These are phyloP conservation scores for Sequoia sempervirens DNA, from an alignment of 75 land plant genomes.

Conservation along the genomic window DNA sequence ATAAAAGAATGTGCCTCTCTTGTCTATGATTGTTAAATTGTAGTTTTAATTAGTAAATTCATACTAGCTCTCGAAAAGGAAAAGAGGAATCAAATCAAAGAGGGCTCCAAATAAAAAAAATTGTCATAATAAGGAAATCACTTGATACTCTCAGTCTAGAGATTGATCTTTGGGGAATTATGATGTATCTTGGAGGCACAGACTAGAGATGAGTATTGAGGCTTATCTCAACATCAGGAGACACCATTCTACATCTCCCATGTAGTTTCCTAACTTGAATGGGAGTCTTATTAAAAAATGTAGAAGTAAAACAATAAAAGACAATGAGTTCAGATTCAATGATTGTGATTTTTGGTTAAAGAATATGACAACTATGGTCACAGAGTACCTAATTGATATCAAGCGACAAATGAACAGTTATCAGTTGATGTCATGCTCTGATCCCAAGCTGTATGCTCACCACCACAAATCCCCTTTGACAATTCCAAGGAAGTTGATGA, in stretches of 20 bases:
- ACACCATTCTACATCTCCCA: not conserved
- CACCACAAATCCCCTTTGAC: too few relatives aligned
- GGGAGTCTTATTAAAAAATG: not conserved
- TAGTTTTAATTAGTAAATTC: too few relatives aligned
- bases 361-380: too few relatives aligned
- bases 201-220: not conserved
- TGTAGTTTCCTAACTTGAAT: not conserved
- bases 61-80: not conserved
- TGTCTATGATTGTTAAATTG: too few relatives aligned
- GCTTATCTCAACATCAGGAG: not conserved
- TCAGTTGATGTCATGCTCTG: too few relatives aligned
- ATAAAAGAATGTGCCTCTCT: not conserved
- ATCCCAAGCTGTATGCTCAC: too few relatives aligned
- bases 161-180: not conserved
- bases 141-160: not conserved
- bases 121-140: not conserved
- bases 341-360: not conserved
- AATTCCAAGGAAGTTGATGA: too few relatives aligned
- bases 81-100: not conserved
- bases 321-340: too few relatives aligned
- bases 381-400: too few relatives aligned
- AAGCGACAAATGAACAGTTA: too few relatives aligned
- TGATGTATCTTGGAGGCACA: not conserved
- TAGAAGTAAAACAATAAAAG: not conserved
- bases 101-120: not conserved